Evolutionary conservation across 805 yeast genomes (phyloP), one percentile per base, ranked within the genome.

Genomic region (Candida verbasci): DNA sequence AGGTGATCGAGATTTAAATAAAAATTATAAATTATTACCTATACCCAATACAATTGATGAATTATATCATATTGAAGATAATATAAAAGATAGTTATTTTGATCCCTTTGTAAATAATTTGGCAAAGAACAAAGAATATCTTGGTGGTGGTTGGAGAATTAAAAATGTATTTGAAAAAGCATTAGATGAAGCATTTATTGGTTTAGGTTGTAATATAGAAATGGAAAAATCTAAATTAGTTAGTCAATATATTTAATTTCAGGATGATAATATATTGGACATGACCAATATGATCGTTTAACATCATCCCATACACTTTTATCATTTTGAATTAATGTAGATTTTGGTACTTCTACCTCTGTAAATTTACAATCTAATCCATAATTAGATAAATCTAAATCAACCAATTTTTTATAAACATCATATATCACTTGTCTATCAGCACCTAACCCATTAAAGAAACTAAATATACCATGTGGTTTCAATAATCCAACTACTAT

Each of bases 131-230:
- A 73, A 75, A 25, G 86, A 81, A 44, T 87, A 73, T 50, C 70
- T 74, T 46, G 97, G 96, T 3, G 81, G 93, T 10, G 98, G 98
- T 1, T 88, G 88, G 72, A 73, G 80, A 41, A 67, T 85, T 20
- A 75, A 77, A 34, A 66, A 62, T 22, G 88, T 84, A 14, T 86
- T 82, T 52, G 78, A 79, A 46, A 75, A 91, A 46, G 80, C 91
- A 4, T 64, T 93, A 35, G 83, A 84, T 40, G 93, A 85, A 46
- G 97, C 97, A 5, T 91, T 89, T 49, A 76, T 80, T 64, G 97
- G 97, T 0, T 65, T 93, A 41, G 89, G 86, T 11, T 88, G 96
- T 56, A 72, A 82, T 40, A 74, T 93, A 18, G 82, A 78, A 29
- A 38, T 46, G 34, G 72, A 67, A 37, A 65, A 64, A n/a, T n/a